Evolutionary conservation across 805 yeast genomes (phyloP).

Genomic region (Yamadazyma takamatsuzukensis): DNA sequence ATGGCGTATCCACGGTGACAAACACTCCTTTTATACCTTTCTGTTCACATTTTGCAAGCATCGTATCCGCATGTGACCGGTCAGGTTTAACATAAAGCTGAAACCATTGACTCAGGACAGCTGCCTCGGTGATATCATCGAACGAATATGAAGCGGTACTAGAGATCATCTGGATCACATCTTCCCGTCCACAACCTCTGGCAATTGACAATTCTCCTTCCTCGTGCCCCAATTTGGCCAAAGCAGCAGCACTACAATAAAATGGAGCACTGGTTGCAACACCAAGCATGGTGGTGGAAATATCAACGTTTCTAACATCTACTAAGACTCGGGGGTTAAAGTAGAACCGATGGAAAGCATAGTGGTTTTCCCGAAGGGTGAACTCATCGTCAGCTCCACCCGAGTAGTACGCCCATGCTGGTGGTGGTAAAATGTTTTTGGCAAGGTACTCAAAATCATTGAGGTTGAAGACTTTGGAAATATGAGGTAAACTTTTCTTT

Average conservation of each 20-base stretch:
- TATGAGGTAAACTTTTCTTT: constrained; percentile 21
- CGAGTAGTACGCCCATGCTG: constrained; percentile 30
- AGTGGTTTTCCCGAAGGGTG: constrained; percentile 79
- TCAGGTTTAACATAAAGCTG: constrained; percentile 47
- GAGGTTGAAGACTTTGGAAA: constrained; percentile 28
- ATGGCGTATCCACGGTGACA: constrained; percentile 55
- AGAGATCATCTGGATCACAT: constrained; percentile 48
- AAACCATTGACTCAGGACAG: constrained; percentile 28
- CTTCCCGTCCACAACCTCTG: constrained; percentile 35
- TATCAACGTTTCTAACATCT: constrained; percentile 66
- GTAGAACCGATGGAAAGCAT: constrained; percentile 78
- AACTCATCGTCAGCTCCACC: constrained; percentile 88
- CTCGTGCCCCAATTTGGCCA: constrained; percentile 40
- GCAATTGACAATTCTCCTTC: constrained; percentile 43
- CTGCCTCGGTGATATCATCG: constrained; percentile 37
- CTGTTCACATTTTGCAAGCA: constrained; percentile 35
- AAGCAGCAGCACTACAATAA: constrained; percentile 48
- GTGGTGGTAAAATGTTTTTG: constrained; percentile 21
- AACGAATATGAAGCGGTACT: constrained; percentile 37
- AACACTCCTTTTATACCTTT: constrained; percentile 45
- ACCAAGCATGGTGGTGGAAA: constrained; percentile 47
- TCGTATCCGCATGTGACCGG: constrained; percentile 24
- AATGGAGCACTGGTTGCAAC: constrained; percentile 39
- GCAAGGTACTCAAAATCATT: constrained; percentile 39
- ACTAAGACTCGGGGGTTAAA: constrained; percentile 78